Evolutionary conservation across 352 stramenopile genomes (phyloP), one percentile per base, ranked within the genome.

Genomic region (Blastocystis sp.): DNA sequence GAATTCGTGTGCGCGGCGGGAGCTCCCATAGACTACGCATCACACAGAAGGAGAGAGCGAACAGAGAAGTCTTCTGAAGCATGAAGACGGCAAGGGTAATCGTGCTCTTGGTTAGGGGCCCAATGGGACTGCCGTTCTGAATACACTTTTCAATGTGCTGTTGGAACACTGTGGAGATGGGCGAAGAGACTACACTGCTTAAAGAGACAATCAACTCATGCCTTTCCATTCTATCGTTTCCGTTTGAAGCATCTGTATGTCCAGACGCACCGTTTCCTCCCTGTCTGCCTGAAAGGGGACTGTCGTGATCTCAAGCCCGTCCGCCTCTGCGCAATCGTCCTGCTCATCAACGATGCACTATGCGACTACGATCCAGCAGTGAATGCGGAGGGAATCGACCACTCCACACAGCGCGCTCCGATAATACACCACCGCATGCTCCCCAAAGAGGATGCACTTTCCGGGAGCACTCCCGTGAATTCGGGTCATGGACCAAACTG

Each of bases 391-490:
- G 10, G 65, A 76, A 76, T 38, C 34, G 1, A 76, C 65, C 65
- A 38, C 17, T 76, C 65, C 65, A 3, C 65, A 76, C 65, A 76
- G n/a, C 9, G 65, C 65, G 7, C 14, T 52, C 5, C 65, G n/a
- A 41, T 76, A 93, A 70, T 96, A 95, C 14, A 96, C 93, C 45
- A 96, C 93, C 0, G 93, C 93, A 88, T 96, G 93, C 89, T 96
- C 93, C 10, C 93, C 93, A 62, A 96, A 93, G 56, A 96, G 92
- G 88, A 96, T 91, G 71, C 95, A 89, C 87, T 96, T 96, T n/a
- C 92, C 93, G 0, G 93, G 93, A 66, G 93, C 93, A 52, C 65
- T 76, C 5, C 14, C 21, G 65, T 76, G 65, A 43, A 43, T 34
- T 0, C 28, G 28, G 28, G 28, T 34, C 28, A 34, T 34, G 28